Evolutionary conservation across 495 filamentous ascomycete species (phyloP).

Genomic region (Trichocladium antarcticum): DNA sequence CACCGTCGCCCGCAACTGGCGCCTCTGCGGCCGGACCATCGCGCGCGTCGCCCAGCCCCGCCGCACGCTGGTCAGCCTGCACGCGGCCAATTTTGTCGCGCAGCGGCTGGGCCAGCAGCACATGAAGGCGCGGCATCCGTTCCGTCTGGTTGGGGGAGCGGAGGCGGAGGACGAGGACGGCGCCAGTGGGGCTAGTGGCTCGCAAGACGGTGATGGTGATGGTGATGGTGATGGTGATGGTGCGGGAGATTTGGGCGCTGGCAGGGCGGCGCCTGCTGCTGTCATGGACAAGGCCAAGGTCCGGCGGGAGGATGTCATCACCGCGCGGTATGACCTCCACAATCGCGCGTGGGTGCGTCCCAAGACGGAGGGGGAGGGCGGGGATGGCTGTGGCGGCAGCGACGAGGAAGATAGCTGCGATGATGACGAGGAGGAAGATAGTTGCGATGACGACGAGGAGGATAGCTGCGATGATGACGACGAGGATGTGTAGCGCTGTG

Average conservation of each 20-base stretch:
- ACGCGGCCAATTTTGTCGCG: slow-evolving; percentile 63
- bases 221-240: background rate
- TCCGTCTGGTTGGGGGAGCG: slow-evolving; percentile 8
- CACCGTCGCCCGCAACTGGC: slow-evolving; percentile 22
- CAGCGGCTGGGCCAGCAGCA: slow-evolving; percentile 44
- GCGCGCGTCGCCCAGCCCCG: slow-evolving; percentile 27
- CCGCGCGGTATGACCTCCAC: background rate
- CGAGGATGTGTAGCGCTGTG: too few species aligned
- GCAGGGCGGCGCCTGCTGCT: background rate
- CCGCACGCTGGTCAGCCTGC: slow-evolving; percentile 53
- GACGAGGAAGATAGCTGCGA: too few species aligned
- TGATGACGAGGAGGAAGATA: too few species aligned
- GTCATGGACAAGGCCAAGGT: background rate
- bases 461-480: too few species aligned
- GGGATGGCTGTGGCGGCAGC: too few species aligned
- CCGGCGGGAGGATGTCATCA: background rate
- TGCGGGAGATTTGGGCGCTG: too few species aligned
- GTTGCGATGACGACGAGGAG: too few species aligned
- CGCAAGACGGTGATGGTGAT: background rate
- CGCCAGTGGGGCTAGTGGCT: background rate
- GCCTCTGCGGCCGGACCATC: slow-evolving; percentile 21
- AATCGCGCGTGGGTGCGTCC: too few species aligned
- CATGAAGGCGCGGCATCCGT: slow-evolving; percentile 12
- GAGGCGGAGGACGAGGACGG: background rate
- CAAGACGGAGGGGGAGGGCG: too few species aligned